Percentiles rank a stretch among this genome's conserved stretches.
Evolutionary conservation across 352 stramenopile genomes (phyloP).

Genomic region (Saprolegnia diclina): DNA sequence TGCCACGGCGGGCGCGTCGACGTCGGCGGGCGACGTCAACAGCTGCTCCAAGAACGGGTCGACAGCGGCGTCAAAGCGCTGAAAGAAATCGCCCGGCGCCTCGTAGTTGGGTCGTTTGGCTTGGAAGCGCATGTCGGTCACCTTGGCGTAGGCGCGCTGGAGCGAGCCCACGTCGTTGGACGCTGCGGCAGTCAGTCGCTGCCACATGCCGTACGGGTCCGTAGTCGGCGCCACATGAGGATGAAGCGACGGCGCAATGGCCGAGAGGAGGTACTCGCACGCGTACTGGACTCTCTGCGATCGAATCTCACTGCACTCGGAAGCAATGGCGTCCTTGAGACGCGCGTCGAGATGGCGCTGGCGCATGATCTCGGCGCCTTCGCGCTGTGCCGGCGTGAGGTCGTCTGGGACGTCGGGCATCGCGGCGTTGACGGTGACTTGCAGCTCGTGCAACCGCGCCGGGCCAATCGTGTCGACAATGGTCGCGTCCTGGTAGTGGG

Average conservation of each 20-base stretch:
- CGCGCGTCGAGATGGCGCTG: background rate
- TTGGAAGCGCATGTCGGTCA: background rate
- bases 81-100: background rate
- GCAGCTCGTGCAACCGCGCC: background rate
- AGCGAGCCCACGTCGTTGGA: background rate
- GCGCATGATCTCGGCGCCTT: background rate
- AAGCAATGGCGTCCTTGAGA: background rate
- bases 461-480: background rate
- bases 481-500: too few species aligned
- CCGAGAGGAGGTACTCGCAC: background rate
- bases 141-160: background rate
- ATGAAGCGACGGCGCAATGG: background rate
- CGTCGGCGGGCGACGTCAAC: background rate
- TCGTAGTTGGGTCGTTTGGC: background rate
- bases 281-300: background rate
- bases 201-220: background rate
- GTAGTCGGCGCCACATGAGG: background rate
- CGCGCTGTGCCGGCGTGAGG: background rate
- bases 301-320: background rate
- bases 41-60: background rate
- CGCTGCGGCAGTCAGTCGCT: background rate
- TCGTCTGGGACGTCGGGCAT: background rate
- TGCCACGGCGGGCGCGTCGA: background rate
- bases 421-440: background rate
- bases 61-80: background rate